These are phyloP conservation scores for Metschnikowia amazonensis DNA, from an alignment of 805 yeast species.

Conservation along the genomic window DNA sequence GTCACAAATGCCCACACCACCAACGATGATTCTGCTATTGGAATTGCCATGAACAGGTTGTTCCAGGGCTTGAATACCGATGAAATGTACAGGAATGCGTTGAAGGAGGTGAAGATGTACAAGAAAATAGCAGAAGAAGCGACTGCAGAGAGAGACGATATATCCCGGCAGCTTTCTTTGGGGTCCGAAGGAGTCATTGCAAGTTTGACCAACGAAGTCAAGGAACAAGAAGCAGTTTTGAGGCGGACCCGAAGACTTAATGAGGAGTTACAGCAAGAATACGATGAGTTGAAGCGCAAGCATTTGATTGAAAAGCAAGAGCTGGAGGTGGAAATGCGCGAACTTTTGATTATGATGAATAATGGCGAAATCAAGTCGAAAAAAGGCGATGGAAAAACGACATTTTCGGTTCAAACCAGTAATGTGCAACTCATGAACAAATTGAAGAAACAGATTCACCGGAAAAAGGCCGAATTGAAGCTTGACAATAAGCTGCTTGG, in stretches of 20 bases:
- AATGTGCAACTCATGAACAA: conserved; percentile 37
- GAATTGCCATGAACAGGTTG: conserved; percentile 71
- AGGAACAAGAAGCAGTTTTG: conserved; percentile 59
- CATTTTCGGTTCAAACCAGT: conserved; percentile 32
- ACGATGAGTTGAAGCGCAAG: conserved; percentile 59
- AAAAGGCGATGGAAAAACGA: conserved; percentile 35
- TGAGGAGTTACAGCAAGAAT: conserved; percentile 54
- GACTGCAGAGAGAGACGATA: conserved; percentile 43
- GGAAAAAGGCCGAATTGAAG: conserved; percentile 45
- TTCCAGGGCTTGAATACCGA: conserved; percentile 76
- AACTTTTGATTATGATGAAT: conserved; percentile 61
- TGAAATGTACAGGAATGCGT: conserved; percentile 75
- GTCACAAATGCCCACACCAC: conserved; percentile 52
- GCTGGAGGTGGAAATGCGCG: conserved; percentile 74
- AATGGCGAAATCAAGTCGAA: conserved; percentile 34
- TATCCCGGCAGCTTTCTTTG: conserved; percentile 61
- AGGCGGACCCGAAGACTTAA: conserved; percentile 58
- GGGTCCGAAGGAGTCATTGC: conserved; percentile 76
- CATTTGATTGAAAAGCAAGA: conserved; percentile 65
- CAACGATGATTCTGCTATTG: conserved; percentile 50
- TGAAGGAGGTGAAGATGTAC: conserved; percentile 22
- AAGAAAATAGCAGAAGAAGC: conserved; percentile 28
- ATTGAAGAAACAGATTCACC: conserved; percentile 43
- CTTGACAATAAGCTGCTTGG: conserved; percentile 46
- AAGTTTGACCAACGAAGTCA: conserved; percentile 54